Percentiles rank a stretch among this genome's conserved stretches.
Conservation (phyloP, 768 basidiomycete genomes). For the Russula compacta region DNA sequence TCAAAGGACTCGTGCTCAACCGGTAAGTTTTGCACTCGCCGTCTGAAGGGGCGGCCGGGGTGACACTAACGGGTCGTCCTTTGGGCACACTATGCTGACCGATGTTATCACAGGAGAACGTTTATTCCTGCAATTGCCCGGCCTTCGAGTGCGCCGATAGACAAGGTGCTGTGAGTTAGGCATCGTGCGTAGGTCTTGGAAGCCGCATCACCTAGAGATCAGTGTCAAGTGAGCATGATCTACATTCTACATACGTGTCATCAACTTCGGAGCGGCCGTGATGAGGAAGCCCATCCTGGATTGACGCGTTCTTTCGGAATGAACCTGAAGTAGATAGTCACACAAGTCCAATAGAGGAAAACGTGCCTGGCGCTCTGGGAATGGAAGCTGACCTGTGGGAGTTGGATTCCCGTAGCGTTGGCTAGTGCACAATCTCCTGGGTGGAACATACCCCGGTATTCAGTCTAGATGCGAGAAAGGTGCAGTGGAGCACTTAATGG, state of each 20-base stretch:
- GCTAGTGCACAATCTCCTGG: too few species aligned
- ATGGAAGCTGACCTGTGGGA: too few species aligned
- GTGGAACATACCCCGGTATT: too few species aligned
- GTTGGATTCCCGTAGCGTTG: too few species aligned
- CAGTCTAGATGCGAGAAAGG: too few species aligned
- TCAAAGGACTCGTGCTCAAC: conserved; percentile 74
- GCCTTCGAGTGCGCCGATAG: conserved; percentile 5
- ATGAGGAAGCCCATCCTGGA: neutral
- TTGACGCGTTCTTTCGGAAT: neutral
- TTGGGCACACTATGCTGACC: neutral
- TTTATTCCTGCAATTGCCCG: conserved; percentile 15
- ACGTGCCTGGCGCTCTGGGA: neutral
- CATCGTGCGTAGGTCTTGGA: neutral
- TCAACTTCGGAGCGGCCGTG: neutral
- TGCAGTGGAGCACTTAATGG: too few species aligned
- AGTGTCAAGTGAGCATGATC: neutral
- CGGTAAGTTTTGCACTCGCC: conserved; percentile 34
- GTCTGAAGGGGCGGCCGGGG: neutral
- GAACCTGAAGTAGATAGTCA: too few species aligned
- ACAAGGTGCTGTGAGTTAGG: neutral
- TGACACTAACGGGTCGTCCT: neutral
- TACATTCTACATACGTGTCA: neutral
- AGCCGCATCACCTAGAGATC: neutral
- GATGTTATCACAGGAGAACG: conserved; percentile 11
- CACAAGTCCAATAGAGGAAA: neutral